Evolutionary conservation across 2,329 filamentous ascomycete genomes (phyloP), one percentile per base, ranked within the genome.

Genomic region (Myotisia sp.): DNA sequence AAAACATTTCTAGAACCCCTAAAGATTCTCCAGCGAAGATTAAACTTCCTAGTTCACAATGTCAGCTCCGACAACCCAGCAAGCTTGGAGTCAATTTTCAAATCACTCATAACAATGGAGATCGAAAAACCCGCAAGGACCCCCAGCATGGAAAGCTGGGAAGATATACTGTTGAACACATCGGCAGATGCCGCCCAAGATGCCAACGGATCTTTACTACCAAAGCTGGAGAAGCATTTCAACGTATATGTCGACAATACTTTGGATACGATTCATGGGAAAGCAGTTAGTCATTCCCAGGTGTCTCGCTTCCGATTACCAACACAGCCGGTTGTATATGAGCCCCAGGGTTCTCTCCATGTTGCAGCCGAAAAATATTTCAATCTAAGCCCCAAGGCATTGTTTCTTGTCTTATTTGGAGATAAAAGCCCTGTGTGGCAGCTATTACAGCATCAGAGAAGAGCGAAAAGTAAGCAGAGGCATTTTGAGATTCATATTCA

Each of bases 341-440:
- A 84, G 38, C 90, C 90, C 1, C 72, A 79, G 41, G 82, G 78
- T 34, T 86, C 92, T 71, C 73, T 77, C 34, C 68, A 72, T 43
- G 70, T 79, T 44, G 77, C 78, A 5, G 73, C 81, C 1, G 82
- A 92, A 53, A 74, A 81, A 41, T 71, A 84, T 44, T 93, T 92
- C 53, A 80, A 92, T 44, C 77, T 95, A 40, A 92, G 83, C 42
- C 79, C 90, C 29, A 95, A 98, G 56, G 84, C 83, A 0, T 75
- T 93, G 38, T 98, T 95, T 55, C 87, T 95, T 51, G 82, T 95
- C 10, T 70, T 98, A 33, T 98, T 95, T 56, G 90, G 90, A 23
- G 90, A 98, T 56, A 92, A 87, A 60, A 92, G 83, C 53, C 83
- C 86, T 21, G 77, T 95, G 24, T 98, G 94, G 59, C 84, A 90